phyloP scores from a whole-genome alignment of 345 rosid genomes.

The Moringa oleifera region DNA sequence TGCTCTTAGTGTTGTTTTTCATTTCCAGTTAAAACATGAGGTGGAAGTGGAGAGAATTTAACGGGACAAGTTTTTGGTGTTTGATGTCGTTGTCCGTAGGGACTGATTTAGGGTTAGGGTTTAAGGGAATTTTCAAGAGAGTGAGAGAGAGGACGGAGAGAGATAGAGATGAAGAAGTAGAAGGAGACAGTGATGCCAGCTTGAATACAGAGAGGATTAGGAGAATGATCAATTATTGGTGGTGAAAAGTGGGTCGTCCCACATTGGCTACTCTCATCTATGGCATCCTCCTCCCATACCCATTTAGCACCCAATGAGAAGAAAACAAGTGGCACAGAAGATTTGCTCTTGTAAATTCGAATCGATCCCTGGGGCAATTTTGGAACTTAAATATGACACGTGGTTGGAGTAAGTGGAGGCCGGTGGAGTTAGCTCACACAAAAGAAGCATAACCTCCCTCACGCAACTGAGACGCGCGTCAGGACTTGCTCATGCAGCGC shows the following conservation, averaged over 20 bases:
- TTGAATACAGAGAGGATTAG: slow-evolving; percentile 47
- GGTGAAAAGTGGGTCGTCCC: slow-evolving; percentile 15
- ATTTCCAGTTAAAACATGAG: slow-evolving; percentile 9
- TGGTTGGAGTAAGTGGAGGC: not conserved
- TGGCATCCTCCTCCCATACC: not conserved
- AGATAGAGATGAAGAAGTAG: slow-evolving; percentile 15
- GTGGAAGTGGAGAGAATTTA: not conserved
- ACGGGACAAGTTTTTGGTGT: slow-evolving; percentile 2
- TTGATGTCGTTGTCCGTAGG: slow-evolving; percentile 4
- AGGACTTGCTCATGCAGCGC: not conserved
- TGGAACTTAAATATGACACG: not conserved
- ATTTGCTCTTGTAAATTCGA: not conserved
- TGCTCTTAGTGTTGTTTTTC: not conserved
- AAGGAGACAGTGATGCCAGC: slow-evolving; percentile 55
- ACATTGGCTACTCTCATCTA: not conserved
- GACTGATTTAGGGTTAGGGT: slow-evolving; percentile 31
- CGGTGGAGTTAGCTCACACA: not conserved
- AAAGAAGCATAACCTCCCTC: too few species aligned
- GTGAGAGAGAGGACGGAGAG: not conserved
- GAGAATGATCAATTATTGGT: slow-evolving; percentile 52
- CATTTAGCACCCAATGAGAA: not conserved
- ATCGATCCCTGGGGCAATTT: not conserved
- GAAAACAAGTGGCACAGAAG: not conserved
- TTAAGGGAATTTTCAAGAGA: slow-evolving; percentile 21
- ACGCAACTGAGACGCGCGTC: not conserved